These are phyloP conservation scores for Nakaseomyces uthaithaninus DNA, from an alignment of 1,139 yeast species.

Conservation along the genomic window DNA sequence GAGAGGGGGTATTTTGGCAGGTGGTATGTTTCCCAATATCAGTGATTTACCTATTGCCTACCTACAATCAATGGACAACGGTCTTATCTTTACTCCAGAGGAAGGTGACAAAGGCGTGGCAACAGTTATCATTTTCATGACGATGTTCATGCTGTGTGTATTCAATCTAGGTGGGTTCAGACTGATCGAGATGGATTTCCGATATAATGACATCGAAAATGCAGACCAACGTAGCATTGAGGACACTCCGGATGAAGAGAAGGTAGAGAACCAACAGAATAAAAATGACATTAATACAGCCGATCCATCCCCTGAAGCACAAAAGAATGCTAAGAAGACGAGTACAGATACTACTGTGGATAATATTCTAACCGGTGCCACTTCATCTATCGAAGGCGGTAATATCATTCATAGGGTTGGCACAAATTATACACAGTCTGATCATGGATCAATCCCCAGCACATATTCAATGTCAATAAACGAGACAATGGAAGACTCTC, in stretches of 20 bases:
- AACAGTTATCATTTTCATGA: slow-evolving; percentile 69
- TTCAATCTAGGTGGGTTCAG: slow-evolving; percentile 74
- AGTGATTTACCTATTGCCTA: slow-evolving; percentile 90
- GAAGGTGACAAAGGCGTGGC: slow-evolving; percentile 79
- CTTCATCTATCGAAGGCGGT: background rate
- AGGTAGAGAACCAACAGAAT: background rate
- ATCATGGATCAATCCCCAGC: background rate
- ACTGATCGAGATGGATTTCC: slow-evolving; percentile 63
- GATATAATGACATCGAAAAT: slow-evolving; percentile 28
- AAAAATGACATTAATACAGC: slow-evolving; percentile 7
- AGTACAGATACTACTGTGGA: slow-evolving; percentile 8
- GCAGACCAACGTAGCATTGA: slow-evolving; percentile 15
- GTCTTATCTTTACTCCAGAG: slow-evolving; percentile 47
- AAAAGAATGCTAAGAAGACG: background rate
- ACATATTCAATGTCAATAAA: slow-evolving; percentile 4
- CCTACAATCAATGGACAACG: slow-evolving; percentile 67
- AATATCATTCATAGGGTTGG: background rate
- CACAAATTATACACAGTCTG: background rate
- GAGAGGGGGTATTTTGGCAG: slow-evolving; percentile 75
- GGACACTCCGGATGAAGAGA: slow-evolving; percentile 5
- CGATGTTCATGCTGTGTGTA: slow-evolving; percentile 60
- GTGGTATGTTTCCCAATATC: slow-evolving; percentile 70
- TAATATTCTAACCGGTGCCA: slow-evolving; percentile 6
- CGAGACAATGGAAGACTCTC: background rate
- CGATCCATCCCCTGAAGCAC: slow-evolving; percentile 1